A percentile compares a stretch with the other conserved stretches of the same genome.
phyloP scores from a whole-genome alignment of 169 alveolate genomes.

The Plasmodium billcollinsi region DNA sequence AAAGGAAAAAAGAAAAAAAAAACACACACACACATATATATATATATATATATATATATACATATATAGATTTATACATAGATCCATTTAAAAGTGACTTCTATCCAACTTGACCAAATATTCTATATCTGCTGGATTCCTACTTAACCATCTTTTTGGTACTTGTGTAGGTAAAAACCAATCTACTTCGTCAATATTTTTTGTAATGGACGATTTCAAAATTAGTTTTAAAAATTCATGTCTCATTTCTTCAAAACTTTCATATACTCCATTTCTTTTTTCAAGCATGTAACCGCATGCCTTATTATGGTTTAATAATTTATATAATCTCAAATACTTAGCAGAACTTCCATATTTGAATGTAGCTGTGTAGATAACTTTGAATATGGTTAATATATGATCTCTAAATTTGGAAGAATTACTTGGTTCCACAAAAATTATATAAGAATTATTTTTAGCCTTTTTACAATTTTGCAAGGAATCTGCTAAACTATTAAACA shows the following conservation, averaged over 20 bases:
- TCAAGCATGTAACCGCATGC: conserved; percentile 74
- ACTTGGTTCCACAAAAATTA: conserved; percentile 75
- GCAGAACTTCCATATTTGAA: conserved; percentile 81
- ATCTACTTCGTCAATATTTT: conserved; percentile 65
- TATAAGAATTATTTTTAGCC: conserved; percentile 22
- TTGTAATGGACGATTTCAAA: conserved; percentile 42
- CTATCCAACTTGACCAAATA: conserved; percentile 52
- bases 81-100: neutral
- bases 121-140: conserved; percentile 23
- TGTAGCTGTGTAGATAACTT: conserved; percentile 83
- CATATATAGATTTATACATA: too few relatives aligned
- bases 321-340: conserved; percentile 72
- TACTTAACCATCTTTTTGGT: conserved; percentile 49
- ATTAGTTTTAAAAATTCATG: conserved; percentile 61
- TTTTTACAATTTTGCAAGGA: conserved; percentile 75
- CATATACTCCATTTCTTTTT: conserved; percentile 62
- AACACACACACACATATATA: too few relatives aligned
- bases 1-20: too few relatives aligned
- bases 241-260: conserved; percentile 47
- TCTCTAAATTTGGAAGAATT: conserved; percentile 84
- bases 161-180: conserved; percentile 53
- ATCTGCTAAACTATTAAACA: conserved; percentile 82
- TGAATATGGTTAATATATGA: conserved; percentile 84
- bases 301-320: conserved; percentile 44
- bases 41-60: too few relatives aligned